Base-by-base conservation (phyloP, 345 rosid species). In the Populus davidiana region DNA sequence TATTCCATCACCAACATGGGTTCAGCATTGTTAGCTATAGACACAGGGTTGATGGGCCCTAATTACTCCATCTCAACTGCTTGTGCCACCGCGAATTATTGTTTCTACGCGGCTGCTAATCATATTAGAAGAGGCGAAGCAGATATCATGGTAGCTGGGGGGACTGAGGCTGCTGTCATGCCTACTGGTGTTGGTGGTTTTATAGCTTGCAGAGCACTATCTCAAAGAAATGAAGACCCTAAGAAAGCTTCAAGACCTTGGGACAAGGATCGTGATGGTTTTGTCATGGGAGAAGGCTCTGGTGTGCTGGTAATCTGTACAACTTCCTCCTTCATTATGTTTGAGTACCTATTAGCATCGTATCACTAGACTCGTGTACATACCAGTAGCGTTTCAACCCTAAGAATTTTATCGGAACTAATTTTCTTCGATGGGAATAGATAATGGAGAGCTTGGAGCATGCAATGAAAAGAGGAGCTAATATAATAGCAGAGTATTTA, bases 371-470 rank as follows among this genome's bases (percentile, higher is more conserved):
- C n/a, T 8, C 33, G 1, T 16, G 20, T 25, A 3, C 29, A 67
- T 25, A 35, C 33, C 49, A 33, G 9, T 21, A 52, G 29, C 70
- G 9, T 74, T 64, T 74, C 52, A 64, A 18, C 36, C 10, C 35
- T 11, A 23, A 27, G 31, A 68, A 36, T 65, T 56, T 14, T 43
- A 1, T 25, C 31, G 27, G 23, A 21, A 13, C 11, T 20, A 47
- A 47, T 11, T 33, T 16, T 67, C 21, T 43, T 49, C 39, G 1
- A 38, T 70, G 64, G 8, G 16, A 62, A 33, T 77, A 91, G 92
- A 67, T 87, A 20, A 84, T 89, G 91, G 95, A 91, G 88, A 91
- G 90, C 90, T 84, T 91, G 83, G 93, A 89, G 23, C 90, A 85
- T 72, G 93, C 93, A 21, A 69, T 81, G 89, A 88, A 87, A 82